Evolutionary conservation across 352 stramenopile species (phyloP), one percentile per base, ranked within the genome.

Genomic region (Phytophthora foliorum): DNA sequence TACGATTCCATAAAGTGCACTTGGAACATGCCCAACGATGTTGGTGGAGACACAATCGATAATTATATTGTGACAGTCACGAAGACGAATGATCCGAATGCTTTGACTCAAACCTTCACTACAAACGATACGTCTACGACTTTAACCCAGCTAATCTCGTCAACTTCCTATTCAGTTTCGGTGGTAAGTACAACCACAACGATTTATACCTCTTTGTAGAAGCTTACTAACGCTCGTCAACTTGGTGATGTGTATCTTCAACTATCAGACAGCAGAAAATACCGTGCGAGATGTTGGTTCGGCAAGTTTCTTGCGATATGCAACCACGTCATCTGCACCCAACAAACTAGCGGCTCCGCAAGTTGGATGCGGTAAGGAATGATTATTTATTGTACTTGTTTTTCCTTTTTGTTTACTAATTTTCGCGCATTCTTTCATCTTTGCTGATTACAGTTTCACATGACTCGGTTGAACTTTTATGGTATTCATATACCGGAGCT

Each of bases 401-500:
- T 2, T 19, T 14, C 8, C 32, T 41, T 41, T 41, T 7, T 10
- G 21, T n/a, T 53, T 58, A 31, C 6, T 63, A 45, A 55, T 25
- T 38, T 21, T 48, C 24, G 27, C 29, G 29, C 29, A 14, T 34
- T 34, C 19, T 58, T n/a, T 25, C 11, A 50, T 19, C 29, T 48
- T 34, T 10, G 14, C 38, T 25, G 8, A 31, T 22, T 21, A 13
- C 25, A 89, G 81, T 86, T 3, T 86, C 78, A 1, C 52, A 55
- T 22, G 19, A 42, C 9, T 55, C 60, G 4, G 56, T 89, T 3
- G 72, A 72, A 21, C 66, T 93, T 6, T 32, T 63, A 0, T 93
- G 83, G 85, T 72, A 70, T 59, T 50, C 74, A 10, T 80, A 82
- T 42, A 67, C 76, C 16, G 62, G 63, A 8, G 80, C 74, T 14